Conservation (phyloP, 2,329 filamentous ascomycete genomes). For the Cercospora janseana region DNA sequence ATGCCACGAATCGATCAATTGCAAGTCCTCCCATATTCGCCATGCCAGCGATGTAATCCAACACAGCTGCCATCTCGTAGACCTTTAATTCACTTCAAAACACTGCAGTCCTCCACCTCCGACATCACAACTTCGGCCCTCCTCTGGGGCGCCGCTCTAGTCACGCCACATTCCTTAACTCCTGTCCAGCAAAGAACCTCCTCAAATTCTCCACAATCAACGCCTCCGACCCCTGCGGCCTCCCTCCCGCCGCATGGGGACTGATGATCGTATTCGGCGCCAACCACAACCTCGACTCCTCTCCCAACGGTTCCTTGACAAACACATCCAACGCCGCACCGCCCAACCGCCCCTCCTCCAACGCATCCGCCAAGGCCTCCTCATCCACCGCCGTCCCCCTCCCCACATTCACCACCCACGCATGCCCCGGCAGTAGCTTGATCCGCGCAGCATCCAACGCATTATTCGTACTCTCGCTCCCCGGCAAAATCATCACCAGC, state of each 20-base stretch:
- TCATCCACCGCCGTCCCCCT: constrained; percentile 62
- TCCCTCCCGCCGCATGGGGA: constrained; percentile 59
- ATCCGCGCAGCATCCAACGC: constrained; percentile 57
- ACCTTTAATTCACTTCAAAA: no score
- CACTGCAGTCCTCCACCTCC: no score
- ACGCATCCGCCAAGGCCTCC: constrained; percentile 46
- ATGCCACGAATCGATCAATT: no score
- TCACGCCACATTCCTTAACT: constrained; percentile 53
- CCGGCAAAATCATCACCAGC: constrained; percentile 66
- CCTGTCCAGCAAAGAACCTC: constrained; percentile 58
- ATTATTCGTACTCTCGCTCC: constrained; percentile 55
- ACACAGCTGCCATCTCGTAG: no score
- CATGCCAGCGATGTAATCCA: no score
- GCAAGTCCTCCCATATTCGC: no score
- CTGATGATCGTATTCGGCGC: constrained; percentile 55
- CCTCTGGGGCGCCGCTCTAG: background rate
- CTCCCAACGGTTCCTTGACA: constrained; percentile 54
- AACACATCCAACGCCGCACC: constrained; percentile 55
- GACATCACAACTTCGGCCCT: no score
- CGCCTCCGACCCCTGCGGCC: constrained; percentile 59
- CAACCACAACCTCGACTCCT: constrained; percentile 46
- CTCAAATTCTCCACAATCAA: constrained; percentile 62
- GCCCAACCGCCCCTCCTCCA: constrained; percentile 48
- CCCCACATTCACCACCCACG: constrained; percentile 69
- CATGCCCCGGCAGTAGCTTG: constrained; percentile 56